Evolutionary conservation across 2,329 filamentous ascomycete genomes (phyloP).

Genomic region (Pseudocercospora musae): DNA sequence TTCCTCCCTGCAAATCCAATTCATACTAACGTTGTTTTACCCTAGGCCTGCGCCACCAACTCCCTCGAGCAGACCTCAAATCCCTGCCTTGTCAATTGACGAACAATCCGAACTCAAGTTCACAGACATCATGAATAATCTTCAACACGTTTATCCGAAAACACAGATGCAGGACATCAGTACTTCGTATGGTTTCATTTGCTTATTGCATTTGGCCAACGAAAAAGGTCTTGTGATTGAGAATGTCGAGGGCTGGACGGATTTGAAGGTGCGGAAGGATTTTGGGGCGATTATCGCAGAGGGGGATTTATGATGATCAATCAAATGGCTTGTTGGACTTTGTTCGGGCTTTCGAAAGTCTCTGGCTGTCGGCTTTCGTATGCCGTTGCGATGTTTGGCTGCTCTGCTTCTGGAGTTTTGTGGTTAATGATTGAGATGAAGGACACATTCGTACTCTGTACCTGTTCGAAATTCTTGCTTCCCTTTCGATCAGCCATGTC

Average conservation of each 20-base stretch:
- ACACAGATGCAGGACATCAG: slow-evolving; percentile 89
- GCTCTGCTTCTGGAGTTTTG: too few relatives aligned
- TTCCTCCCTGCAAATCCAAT: too few relatives aligned
- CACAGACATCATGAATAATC: slow-evolving; percentile 83
- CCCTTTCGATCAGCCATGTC: too few relatives aligned
- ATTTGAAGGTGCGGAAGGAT: slow-evolving; percentile 50
- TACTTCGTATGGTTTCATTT: slow-evolving; percentile 91
- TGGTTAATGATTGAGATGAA: too few relatives aligned
- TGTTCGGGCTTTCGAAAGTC: too few relatives aligned
- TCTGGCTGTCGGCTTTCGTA: too few relatives aligned
- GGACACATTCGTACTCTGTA: too few relatives aligned
- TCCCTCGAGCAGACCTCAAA: slow-evolving; percentile 13
- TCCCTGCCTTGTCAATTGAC: slow-evolving; percentile 25
- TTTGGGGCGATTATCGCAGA: slow-evolving; percentile 29
- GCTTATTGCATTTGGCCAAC: slow-evolving; percentile 83
- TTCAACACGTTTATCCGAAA: slow-evolving; percentile 82
- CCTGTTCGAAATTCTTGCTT: too few relatives aligned
- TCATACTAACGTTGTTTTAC: too few relatives aligned
- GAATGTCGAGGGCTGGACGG: slow-evolving; percentile 52
- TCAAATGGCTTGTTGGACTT: too few relatives aligned
- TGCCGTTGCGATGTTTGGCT: too few relatives aligned
- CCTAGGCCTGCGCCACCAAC: slow-evolving; percentile 17
- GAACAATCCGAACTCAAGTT: slow-evolving; percentile 67
- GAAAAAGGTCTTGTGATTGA: slow-evolving; percentile 83
- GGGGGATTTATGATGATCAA: slow-evolving; percentile 13